phyloP scores from a whole-genome alignment of 2,329 filamentous ascomycete genomes.

The Davidsoniella australis region DNA sequence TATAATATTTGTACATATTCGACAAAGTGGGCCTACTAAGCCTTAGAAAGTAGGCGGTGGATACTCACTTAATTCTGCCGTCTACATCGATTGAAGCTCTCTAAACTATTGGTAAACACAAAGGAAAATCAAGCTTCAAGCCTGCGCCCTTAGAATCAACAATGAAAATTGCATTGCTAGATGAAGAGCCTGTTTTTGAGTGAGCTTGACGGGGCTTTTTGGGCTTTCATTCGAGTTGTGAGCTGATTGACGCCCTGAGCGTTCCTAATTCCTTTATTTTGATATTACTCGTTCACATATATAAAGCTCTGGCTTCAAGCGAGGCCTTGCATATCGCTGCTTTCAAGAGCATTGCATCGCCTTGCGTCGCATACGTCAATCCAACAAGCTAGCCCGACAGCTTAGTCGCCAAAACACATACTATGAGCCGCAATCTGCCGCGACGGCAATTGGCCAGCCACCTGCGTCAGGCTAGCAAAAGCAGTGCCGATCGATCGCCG shows the following conservation, averaged over 20 bases:
- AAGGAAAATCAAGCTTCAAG: not conserved
- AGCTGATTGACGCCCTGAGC: not conserved
- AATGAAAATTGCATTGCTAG: too few relatives aligned
- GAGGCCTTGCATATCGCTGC: too few relatives aligned
- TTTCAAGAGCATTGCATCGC: too few relatives aligned
- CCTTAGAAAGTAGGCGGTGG: not conserved
- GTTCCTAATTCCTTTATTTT: not conserved
- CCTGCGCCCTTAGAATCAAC: not conserved
- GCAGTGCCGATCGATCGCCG: conserved; percentile 28
- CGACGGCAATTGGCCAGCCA: conserved; percentile 24
- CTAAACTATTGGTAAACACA: not conserved
- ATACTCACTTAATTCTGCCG: not conserved
- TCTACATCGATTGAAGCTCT: too few relatives aligned
- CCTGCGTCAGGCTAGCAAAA: conserved; percentile 34
- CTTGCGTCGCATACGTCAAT: not conserved
- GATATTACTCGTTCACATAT: not conserved
- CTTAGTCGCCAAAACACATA: not conserved
- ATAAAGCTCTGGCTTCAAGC: too few relatives aligned
- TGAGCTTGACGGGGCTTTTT: not conserved
- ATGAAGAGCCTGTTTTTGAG: too few relatives aligned
- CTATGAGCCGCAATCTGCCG: conserved; percentile 27
- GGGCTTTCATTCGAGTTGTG: not conserved
- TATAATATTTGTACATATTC: too few relatives aligned
- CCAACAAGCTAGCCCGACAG: not conserved
- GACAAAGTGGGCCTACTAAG: not conserved